Percentiles rank a stretch among this genome's conserved stretches.
Conservation (phyloP, 148 eudicot genomes). For the Camellia lanceoleosa region DNA sequence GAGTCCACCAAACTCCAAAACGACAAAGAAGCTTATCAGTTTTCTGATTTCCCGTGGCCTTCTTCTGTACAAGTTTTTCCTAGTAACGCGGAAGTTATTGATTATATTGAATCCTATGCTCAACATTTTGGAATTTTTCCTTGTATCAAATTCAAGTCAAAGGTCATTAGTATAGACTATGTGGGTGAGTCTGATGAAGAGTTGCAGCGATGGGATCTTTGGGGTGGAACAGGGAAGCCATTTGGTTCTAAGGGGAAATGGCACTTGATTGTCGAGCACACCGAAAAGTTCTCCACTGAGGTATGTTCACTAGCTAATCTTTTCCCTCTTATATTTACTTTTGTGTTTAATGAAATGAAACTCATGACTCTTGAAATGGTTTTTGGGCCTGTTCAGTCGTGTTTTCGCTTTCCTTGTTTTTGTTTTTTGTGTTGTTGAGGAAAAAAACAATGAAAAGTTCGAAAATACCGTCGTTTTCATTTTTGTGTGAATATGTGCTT, state of each 20-base stretch:
- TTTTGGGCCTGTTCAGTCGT: not conserved
- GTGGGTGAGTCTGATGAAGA: constrained; percentile 15
- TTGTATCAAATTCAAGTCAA: constrained; percentile 25
- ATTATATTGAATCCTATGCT: constrained; percentile 31
- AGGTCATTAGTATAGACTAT: constrained; percentile 22
- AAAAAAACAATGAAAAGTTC: too few species aligned
- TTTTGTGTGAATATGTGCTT: too few species aligned
- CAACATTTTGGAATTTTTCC: constrained; percentile 18
- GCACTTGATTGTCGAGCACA: constrained; percentile 18
- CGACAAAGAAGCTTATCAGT: constrained; percentile 20
- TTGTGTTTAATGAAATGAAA: not conserved
- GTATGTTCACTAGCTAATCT: not conserved
- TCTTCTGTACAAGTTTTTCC: constrained; percentile 26
- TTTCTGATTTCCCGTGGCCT: constrained; percentile 43
- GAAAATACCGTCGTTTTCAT: too few species aligned
- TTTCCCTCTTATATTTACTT: not conserved
- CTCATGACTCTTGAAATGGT: not conserved
- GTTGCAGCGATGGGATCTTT: constrained; percentile 14
- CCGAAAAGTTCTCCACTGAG: constrained; percentile 3
- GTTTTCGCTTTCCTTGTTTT: too few species aligned
- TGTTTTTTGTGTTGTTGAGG: too few species aligned
- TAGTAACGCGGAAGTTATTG: constrained; percentile 20
- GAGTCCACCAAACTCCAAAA: constrained; percentile 41
- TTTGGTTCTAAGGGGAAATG: constrained; percentile 30
- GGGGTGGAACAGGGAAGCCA: constrained; percentile 33